A percentile compares a stretch with the other conserved stretches of the same genome.
Conservation (phyloP, 2,329 filamentous ascomycete genomes). For the Madurella fahalii region DNA sequence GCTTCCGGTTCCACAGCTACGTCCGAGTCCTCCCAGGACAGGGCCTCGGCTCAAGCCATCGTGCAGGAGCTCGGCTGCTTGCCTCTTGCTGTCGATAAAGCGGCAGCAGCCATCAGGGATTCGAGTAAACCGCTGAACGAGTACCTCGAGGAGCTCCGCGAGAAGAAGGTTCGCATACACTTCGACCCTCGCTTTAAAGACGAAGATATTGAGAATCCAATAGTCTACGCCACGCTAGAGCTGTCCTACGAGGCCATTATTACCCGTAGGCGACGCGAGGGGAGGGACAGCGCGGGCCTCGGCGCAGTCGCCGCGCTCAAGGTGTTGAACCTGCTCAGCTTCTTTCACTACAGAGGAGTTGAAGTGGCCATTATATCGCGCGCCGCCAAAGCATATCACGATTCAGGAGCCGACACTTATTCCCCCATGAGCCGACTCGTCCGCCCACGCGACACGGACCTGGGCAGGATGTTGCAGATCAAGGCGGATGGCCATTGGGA, state of each 20-base stretch:
- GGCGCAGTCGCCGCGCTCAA: conserved; percentile 24
- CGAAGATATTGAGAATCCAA: conserved; percentile 13
- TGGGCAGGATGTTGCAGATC: conserved; percentile 5
- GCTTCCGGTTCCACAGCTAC: conserved; percentile 3
- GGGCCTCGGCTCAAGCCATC: conserved; percentile 9
- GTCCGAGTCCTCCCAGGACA: not conserved
- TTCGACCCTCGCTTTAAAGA: conserved; percentile 12
- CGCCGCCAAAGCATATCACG: conserved; percentile 9
- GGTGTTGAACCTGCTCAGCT: conserved; percentile 27
- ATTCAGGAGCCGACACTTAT: not conserved
- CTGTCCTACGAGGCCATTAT: conserved; percentile 24
- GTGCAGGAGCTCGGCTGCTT: conserved; percentile 25
- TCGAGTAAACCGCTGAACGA: conserved; percentile 7
- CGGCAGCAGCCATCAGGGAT: conserved; percentile 19
- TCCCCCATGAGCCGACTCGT: not conserved
- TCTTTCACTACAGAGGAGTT: conserved; percentile 29
- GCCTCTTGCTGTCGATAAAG: conserved; percentile 30
- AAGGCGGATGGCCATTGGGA: conserved; percentile 11
- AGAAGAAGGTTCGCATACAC: conserved; percentile 16
- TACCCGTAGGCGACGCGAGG: conserved; percentile 6
- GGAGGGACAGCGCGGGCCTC: conserved; percentile 1
- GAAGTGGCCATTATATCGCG: conserved; percentile 15
- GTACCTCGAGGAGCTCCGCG: conserved; percentile 18
- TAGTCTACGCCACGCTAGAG: conserved; percentile 28
- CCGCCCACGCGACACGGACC: conserved; percentile 2